These are phyloP conservation scores for Lyophyllum decastes DNA, from an alignment of 768 basidiomycete species.

Conservation along the genomic window DNA sequence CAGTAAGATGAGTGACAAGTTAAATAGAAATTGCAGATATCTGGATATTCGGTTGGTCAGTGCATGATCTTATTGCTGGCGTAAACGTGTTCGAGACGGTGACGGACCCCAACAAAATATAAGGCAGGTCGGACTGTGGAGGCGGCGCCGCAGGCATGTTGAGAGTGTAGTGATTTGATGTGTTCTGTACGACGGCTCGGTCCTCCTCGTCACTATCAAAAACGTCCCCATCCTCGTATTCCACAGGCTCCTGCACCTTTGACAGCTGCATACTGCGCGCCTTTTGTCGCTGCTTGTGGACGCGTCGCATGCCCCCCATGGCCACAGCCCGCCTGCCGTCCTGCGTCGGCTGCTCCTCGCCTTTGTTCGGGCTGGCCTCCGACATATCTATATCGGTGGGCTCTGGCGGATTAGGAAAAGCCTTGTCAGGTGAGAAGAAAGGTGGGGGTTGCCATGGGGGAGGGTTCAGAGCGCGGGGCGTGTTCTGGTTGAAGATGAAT, in stretches of 20 bases:
- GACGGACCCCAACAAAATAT: constrained; percentile 82
- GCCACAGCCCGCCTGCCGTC: constrained; percentile 55
- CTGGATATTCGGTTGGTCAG: constrained; percentile 38
- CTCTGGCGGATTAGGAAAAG: constrained; percentile 56
- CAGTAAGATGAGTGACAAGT: constrained; percentile 77
- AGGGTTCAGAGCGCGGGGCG: constrained; percentile 47
- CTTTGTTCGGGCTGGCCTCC: constrained; percentile 63
- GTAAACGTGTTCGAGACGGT: not conserved
- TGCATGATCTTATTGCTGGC: not conserved
- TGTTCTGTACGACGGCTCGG: constrained; percentile 43
- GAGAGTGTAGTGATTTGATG: constrained; percentile 80
- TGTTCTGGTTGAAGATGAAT: constrained; percentile 61
- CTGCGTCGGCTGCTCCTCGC: constrained; percentile 35
- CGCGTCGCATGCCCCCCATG: constrained; percentile 63
- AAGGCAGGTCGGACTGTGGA: constrained; percentile 68
- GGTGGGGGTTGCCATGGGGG: constrained; percentile 71
- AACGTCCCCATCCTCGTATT: constrained; percentile 41
- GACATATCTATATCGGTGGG: constrained; percentile 74
- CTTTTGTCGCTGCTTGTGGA: constrained; percentile 63
- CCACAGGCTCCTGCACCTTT: constrained; percentile 23
- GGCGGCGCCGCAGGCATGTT: constrained; percentile 68
- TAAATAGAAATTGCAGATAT: constrained; percentile 95
- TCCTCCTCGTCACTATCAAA: constrained; percentile 51
- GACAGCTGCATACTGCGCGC: constrained; percentile 27
- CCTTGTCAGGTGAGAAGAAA: constrained; percentile 58